Evolutionary conservation across 78 protist species (phyloP), one percentile per base, ranked within the genome.

Genomic region (Diacronema lutheri): DNA sequence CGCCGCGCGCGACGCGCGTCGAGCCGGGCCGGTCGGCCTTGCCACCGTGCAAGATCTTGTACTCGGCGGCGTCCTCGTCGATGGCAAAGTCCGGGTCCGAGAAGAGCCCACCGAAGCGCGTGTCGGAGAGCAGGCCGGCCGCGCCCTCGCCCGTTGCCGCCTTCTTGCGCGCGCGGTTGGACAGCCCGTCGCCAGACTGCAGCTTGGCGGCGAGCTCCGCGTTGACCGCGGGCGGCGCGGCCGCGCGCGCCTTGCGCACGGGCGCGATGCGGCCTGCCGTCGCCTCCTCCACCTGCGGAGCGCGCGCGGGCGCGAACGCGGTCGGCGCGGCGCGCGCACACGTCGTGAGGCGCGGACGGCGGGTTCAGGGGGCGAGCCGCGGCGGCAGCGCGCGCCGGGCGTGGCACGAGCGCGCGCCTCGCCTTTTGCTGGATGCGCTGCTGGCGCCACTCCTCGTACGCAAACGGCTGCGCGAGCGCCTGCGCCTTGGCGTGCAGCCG

Each of bases 401-500:
- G n/a, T n/a, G n/a, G n/a, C n/a, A n/a, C n/a, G n/a, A n/a, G n/a
- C n/a, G n/a, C n/a, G n/a, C n/a, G 68, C 68, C 12, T 20, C 21
- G 68, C 1, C 84, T 90, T 81, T 73, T 86, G 64, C 86, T 89
- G 23, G 16, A 94, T 29, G 26, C 4, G 29, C 56, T 83, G 40
- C 78, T 76, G 55, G 25, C 92, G 64, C 68, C 69, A 79, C 40
- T 88, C 85, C 44, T 92, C 90, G 86, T 90, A 93, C 14, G 71
- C 93, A n/a, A 84, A 79, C 21, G 95, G 96, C 35, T 94, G 65
- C 19, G 50, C 66, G 37, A 86, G 66, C 4, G 92, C 25, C 50
- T 56, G 74, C 50, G 92, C 90, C 84, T 84, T 31, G 25, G 40
- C 37, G 71, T 77, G 74, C 38, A 81, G 64, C 56, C 26, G 19